Evolutionary conservation across 1,284 basidiomycete genomes (phyloP).

Genomic region (Lignosus rhinocerotis): DNA sequence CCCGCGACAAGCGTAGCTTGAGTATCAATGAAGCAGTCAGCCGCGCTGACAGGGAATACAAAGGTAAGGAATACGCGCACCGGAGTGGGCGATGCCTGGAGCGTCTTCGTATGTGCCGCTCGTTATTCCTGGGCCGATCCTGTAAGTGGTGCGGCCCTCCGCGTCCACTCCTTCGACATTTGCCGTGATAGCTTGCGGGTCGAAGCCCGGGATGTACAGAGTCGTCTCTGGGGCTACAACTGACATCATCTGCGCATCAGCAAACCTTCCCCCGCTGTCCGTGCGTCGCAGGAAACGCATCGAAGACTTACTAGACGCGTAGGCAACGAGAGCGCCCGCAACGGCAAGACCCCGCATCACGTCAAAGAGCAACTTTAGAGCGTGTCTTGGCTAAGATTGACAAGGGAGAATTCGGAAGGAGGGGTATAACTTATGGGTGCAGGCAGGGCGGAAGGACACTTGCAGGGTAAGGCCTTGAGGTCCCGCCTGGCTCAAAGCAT

Average conservation of each 20-base stretch:
- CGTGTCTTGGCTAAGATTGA: background rate
- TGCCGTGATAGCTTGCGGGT: constrained; percentile 44
- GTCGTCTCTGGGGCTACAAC: constrained; percentile 33
- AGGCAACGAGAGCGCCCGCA: background rate
- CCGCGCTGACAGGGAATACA: background rate
- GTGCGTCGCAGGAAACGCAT: background rate
- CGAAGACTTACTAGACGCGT: background rate
- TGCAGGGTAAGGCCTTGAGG: no score
- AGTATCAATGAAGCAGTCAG: background rate
- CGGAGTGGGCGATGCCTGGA: constrained; percentile 38
- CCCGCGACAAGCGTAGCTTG: constrained; percentile 33
- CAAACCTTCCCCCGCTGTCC: no score
- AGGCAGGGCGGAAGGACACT: no score
- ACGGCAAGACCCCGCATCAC: background rate
- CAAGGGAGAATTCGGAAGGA: background rate
- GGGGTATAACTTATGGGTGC: background rate
- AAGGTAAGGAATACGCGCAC: constrained; percentile 27
- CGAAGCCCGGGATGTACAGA: constrained; percentile 46
- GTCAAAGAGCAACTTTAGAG: background rate
- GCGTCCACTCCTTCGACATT: constrained; percentile 40
- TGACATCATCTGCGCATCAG: background rate
- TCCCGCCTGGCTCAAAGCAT: no score
- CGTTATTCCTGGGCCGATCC: constrained; percentile 38
- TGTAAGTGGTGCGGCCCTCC: constrained; percentile 45
- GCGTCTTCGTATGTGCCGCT: constrained; percentile 35